phyloP scores from a whole-genome alignment of 768 basidiomycete species.

The Phaffia tasmanica region DNA sequence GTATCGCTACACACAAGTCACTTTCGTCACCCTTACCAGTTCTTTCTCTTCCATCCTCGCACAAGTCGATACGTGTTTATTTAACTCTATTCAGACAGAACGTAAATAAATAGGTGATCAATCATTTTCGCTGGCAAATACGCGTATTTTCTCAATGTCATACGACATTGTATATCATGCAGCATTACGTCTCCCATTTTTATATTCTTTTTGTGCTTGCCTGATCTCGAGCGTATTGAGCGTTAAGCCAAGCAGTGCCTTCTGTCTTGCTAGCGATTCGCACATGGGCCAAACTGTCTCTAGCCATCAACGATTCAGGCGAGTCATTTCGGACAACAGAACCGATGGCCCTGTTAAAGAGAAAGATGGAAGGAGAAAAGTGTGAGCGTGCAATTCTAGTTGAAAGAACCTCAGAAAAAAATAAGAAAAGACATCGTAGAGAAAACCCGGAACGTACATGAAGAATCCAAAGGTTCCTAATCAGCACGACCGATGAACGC shows the following conservation, averaged over 20 bases:
- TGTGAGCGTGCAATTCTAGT: neutral
- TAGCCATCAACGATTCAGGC: neutral
- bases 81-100: too few species aligned
- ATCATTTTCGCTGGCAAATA: too few species aligned
- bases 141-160: too few species aligned
- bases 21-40: too few species aligned
- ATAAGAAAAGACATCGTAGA: constrained; percentile 43
- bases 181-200: too few species aligned
- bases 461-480: constrained; percentile 97
- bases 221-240: too few species aligned
- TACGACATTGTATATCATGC: too few species aligned
- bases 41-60: too few species aligned
- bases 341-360: constrained; percentile 20
- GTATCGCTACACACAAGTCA: too few species aligned
- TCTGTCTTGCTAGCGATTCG: constrained; percentile 17
- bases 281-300: constrained; percentile 2
- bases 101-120: too few species aligned
- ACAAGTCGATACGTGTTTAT: too few species aligned
- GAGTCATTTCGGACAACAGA: constrained; percentile 24
- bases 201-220: too few species aligned
- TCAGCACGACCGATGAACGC: neutral
- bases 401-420: neutral
- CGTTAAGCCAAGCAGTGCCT: constrained; percentile 4
- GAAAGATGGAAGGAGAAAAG: neutral
- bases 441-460: constrained; percentile 70